Evolutionary conservation across 2,329 filamentous ascomycete genomes (phyloP), one percentile per base, ranked within the genome.

Genomic region (Pseudopithomyces maydicus): DNA sequence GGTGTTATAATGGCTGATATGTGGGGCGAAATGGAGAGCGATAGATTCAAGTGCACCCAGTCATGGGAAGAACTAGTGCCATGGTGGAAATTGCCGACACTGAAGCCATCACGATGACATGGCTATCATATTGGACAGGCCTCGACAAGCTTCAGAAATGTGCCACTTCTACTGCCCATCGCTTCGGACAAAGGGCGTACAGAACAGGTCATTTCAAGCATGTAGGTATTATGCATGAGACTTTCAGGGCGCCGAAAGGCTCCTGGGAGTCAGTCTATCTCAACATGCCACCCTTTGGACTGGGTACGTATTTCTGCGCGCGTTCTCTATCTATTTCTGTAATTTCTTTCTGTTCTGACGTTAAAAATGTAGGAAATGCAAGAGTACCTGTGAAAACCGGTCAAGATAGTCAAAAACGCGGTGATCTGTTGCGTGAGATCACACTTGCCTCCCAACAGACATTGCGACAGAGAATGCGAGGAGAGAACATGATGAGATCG

Each of bases 211-310:
- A 44, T 20, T 54, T 20, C 26, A 50, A 50, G 2, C 43, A 57
- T 32, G 26, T 53, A 11, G 55, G 55, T 14, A 50, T 54, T 20
- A 54, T 57, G 55, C 55, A 57, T 29, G 55, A 57, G 35, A 54
- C 49, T 11, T 57, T 8, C 29, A n/a, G 54, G 7, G 49, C 55
- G 7, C 50, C 50, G 8, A 50, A 49, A n/a, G 50, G 55, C 3
- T 54, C 17, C 26, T 57, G 49, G 49, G 55, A 54, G 17, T 48
- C 42, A 4, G 36, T 57, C 14, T 57, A 57, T 48, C 15, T 26
- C 23, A 48, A 57, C 36, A 42, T 54, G 32, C 43, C 50, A 15
- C 42, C 51, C 15, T 57, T 32, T 43, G 55, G 55, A 53, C 33
- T 57, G 19, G 54, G 54, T 56, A 42, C 22, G 39, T 42, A 42